Percentiles rank a stretch among this genome's conserved stretches.
Conservation (phyloP, 2,329 filamentous ascomycete species). For the Verticillium nubilum region DNA sequence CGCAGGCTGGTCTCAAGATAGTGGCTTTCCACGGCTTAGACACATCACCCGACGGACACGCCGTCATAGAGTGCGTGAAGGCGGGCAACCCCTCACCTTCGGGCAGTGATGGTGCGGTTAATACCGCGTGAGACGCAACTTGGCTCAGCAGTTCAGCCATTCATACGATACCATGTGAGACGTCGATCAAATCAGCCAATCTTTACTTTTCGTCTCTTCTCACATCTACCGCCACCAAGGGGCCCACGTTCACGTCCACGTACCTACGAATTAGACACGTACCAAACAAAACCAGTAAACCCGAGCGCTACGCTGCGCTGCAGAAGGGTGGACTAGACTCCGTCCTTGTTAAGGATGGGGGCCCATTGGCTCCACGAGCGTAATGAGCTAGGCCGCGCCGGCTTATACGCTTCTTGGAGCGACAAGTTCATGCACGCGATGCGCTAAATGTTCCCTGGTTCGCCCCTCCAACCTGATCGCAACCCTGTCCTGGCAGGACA, state of each 20-base stretch:
- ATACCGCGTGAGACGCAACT: not conserved
- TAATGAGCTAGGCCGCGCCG: not conserved
- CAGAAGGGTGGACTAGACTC: not conserved
- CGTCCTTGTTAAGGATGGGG: not conserved
- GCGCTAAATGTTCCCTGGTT: not conserved
- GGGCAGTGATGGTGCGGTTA: not conserved
- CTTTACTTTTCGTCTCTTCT: not conserved
- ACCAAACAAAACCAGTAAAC: not conserved
- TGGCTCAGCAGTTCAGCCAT: not conserved
- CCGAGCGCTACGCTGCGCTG: not conserved
- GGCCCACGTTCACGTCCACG: no score
- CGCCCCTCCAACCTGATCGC: not conserved
- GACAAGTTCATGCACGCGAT: not conserved
- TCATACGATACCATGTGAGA: not conserved
- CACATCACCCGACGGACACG: slow-evolving; percentile 8
- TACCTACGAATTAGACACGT: no score
- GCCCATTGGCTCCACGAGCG: not conserved
- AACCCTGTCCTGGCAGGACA: not conserved
- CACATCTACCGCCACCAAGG: not conserved
- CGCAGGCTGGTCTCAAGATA: slow-evolving; percentile 20
- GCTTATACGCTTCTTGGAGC: not conserved
- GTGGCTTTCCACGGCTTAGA: slow-evolving; percentile 13
- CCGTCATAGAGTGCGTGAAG: slow-evolving; percentile 15
- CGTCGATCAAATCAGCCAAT: not conserved
- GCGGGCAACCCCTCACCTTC: not conserved